These are phyloP conservation scores for Candida buenavistaensis DNA, from an alignment of 1,139 yeast species.

Conservation along the genomic window DNA sequence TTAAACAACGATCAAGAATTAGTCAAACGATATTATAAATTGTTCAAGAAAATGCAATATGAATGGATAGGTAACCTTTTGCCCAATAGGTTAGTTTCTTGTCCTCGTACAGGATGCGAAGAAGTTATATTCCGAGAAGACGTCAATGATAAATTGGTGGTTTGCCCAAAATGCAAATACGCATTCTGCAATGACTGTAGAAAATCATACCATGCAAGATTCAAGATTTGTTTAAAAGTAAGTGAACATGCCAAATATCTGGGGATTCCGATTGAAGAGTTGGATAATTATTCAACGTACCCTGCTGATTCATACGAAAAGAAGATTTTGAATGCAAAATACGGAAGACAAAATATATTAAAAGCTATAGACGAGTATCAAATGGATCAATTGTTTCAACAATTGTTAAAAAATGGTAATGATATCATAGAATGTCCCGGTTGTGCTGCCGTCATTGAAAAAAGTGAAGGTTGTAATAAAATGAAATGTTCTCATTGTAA, in stretches of 20 bases:
- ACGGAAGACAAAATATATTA: constrained; percentile 48
- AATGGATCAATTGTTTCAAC: constrained; percentile 50
- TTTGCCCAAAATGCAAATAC: constrained; percentile 53
- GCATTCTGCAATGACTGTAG: constrained; percentile 63
- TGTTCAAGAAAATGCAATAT: constrained; percentile 40
- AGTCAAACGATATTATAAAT: constrained; percentile 36
- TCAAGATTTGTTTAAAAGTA: constrained; percentile 38
- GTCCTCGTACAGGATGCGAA: constrained; percentile 50
- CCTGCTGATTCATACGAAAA: constrained; percentile 29
- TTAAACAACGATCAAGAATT: constrained; percentile 25
- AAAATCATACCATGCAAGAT: constrained; percentile 68
- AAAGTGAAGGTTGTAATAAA: constrained; percentile 67
- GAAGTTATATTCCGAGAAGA: constrained; percentile 48
- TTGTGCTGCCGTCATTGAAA: constrained; percentile 55
- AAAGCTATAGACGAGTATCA: constrained; percentile 45
- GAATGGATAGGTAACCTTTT: constrained; percentile 45
- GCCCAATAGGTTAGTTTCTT: constrained; percentile 51
- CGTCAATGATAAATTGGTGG: constrained; percentile 51
- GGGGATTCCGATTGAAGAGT: constrained; percentile 43
- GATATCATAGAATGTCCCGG: constrained; percentile 54
- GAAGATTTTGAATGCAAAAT: constrained; percentile 41
- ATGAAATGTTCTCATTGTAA: constrained; percentile 59
- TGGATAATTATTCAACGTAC: constrained; percentile 39
- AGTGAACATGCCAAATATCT: constrained; percentile 18
- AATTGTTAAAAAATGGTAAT: constrained; percentile 41